Percentiles rank a stretch among this genome's conserved stretches.
These are phyloP conservation scores for Starmera caribaea DNA, from an alignment of 805 yeast species.

Conservation along the genomic window DNA sequence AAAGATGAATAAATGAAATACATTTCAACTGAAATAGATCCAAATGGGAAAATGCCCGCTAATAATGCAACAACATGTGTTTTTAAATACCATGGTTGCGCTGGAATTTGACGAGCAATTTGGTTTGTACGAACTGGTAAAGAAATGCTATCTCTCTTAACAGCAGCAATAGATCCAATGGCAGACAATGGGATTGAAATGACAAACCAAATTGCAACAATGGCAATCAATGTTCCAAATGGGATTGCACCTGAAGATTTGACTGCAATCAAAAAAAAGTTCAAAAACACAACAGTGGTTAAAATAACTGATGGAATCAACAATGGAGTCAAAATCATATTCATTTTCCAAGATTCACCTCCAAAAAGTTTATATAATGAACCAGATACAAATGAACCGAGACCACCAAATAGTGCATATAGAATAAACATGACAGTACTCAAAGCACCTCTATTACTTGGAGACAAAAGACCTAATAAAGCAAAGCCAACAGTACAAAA, in stretches of 20 bases:
- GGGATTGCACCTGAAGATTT: slow-evolving; percentile 94
- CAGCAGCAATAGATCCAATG: slow-evolving; percentile 72
- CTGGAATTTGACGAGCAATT: slow-evolving; percentile 93
- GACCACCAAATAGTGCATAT: slow-evolving; percentile 69
- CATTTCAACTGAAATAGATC: slow-evolving; percentile 90
- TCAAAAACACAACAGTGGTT: slow-evolving; percentile 52
- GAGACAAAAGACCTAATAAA: slow-evolving; percentile 80
- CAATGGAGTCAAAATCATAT: slow-evolving; percentile 73
- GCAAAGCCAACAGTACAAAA: slow-evolving; percentile 71
- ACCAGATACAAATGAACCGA: slow-evolving; percentile 85
- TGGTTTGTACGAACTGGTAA: slow-evolving; percentile 90
- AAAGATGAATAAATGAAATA: slow-evolving; percentile 84
- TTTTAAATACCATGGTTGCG: slow-evolving; percentile 76
- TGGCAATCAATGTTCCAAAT: slow-evolving; percentile 75
- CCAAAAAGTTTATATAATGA: slow-evolving; percentile 80
- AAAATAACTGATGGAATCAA: slow-evolving; percentile 80
- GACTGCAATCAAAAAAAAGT: slow-evolving; percentile 70
- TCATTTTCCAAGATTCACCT: slow-evolving; percentile 85
- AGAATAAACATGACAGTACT: slow-evolving; percentile 83
- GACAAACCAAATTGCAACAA: slow-evolving; percentile 75
- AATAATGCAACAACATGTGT: slow-evolving; percentile 57
- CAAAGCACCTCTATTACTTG: slow-evolving; percentile 90
- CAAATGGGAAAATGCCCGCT: slow-evolving; percentile 91
- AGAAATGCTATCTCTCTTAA: slow-evolving; percentile 44
- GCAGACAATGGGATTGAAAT: slow-evolving; percentile 79